Evolutionary conservation across 257 asterid genomes (phyloP), one percentile per base, ranked within the genome.

Genomic region (Lavandula angustifolia): DNA sequence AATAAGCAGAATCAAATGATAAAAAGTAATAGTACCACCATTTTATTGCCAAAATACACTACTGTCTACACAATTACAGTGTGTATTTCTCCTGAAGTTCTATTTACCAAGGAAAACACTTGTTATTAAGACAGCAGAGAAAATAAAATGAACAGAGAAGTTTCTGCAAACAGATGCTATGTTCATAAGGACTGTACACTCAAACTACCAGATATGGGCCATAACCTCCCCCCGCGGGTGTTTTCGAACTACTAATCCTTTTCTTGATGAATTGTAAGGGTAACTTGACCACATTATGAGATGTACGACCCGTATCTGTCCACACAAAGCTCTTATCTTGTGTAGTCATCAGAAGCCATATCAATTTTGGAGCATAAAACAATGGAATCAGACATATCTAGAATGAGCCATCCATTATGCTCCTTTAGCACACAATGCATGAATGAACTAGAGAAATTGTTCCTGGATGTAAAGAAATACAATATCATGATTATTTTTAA

Each of bases 281-380:
- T 61, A 60, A 54, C 51, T 46, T 35, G 38, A 17, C 33, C 59
- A 41, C 27, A 29, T 61, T 17, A 65, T 22, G 69, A 73, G 56
- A 67, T 89, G 70, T 89, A 49, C 62, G 98, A 76, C 94, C 96
- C 92, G 96, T 92, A 92, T 92, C 98, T 87, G 97, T 89, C 96
- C 86, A 89, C 96, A 84, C 92, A 89, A 91, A 79, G 73, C 47
- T 52, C 95, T 92, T 67, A 63, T 84, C 52, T 85, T 82, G 95
- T 74, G 95, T 76, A 81, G 98, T 92, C 96, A 89, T 88, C 96
- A 87, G 96, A 92, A 89, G 90, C 98, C 91, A 92, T 49, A 41
- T 72, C 70, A 67, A 63, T 92, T 70, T 92, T 44, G 95, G 97
- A 89, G 97, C 96, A 74, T 62, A 68, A 68, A 78, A 81, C 86